Evolutionary conservation across 352 stramenopile species (phyloP).

Genomic region (Globisporangium parvum): DNA sequence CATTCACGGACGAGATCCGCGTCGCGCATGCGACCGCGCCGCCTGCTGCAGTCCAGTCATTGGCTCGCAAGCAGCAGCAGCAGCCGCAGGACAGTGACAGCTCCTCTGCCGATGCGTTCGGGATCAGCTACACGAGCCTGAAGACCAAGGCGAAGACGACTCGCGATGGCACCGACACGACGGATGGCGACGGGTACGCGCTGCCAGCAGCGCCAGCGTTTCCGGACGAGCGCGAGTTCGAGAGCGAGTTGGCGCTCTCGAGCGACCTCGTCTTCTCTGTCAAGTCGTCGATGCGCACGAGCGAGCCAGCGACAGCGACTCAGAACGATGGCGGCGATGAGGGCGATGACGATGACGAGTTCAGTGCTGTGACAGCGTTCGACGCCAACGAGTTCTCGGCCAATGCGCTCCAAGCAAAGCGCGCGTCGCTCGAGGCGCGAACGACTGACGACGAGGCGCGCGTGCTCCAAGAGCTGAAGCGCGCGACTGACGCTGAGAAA

Average conservation of each 20-base stretch:
- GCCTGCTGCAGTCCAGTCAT: conserved; percentile 12
- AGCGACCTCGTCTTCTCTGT: conserved; percentile 33
- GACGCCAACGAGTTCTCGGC: neutral
- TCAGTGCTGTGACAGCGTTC: conserved; percentile 10
- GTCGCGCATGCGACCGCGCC: conserved; percentile 23
- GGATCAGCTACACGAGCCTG: conserved; percentile 56
- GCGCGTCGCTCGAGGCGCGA: conserved; percentile 18
- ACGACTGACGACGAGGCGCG: conserved; percentile 30
- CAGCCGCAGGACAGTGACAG: conserved; percentile 2
- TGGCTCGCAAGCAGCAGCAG: conserved; percentile 15
- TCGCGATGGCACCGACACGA: conserved; percentile 1
- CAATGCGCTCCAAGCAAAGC: conserved; percentile 13
- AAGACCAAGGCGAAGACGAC: conserved; percentile 18
- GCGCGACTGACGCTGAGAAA: conserved; percentile 35
- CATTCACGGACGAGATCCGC: conserved; percentile 27
- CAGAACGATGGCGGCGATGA: conserved; percentile 1
- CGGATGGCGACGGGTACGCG: conserved; percentile 17
- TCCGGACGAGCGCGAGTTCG: conserved; percentile 43
- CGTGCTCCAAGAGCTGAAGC: conserved; percentile 36
- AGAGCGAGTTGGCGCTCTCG: conserved; percentile 28
- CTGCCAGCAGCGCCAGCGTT: conserved; percentile 34
- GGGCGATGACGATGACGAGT: conserved; percentile 36
- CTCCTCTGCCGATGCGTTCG: conserved; percentile 28
- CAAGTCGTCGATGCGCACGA: conserved; percentile 1
- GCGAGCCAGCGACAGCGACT: neutral